Percentiles rank a stretch among this genome's conserved stretches.
phyloP scores from a whole-genome alignment of 1,139 yeast species.

The Yamadazyma kanchanaburiensis region DNA sequence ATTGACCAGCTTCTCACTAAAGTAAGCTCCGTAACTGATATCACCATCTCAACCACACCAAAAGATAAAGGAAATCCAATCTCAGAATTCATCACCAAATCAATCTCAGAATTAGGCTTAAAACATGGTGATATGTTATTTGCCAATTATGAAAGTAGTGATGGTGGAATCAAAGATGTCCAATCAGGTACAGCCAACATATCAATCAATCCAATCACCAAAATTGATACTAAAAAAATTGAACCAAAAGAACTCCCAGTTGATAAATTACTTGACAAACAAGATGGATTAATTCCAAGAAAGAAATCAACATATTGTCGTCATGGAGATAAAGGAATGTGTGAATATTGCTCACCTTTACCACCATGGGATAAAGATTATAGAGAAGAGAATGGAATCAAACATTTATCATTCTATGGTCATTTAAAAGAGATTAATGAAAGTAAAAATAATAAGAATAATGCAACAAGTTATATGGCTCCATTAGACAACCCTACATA shows the following conservation, averaged over 20 bases:
- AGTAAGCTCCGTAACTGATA: slow-evolving; percentile 30
- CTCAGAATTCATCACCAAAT: slow-evolving; percentile 37
- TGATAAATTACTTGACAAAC: slow-evolving; percentile 65
- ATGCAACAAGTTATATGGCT: slow-evolving; percentile 65
- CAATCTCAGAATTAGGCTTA: slow-evolving; percentile 53
- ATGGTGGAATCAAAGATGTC: slow-evolving; percentile 7
- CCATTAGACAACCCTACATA: slow-evolving; percentile 76
- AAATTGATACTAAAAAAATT: slow-evolving; percentile 5
- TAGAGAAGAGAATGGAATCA: slow-evolving; percentile 71
- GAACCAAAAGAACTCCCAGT: slow-evolving; percentile 44
- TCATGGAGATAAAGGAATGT: slow-evolving; percentile 94
- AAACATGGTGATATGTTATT: slow-evolving; percentile 84
- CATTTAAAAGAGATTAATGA: slow-evolving; percentile 72
- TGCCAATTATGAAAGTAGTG: slow-evolving; percentile 42
- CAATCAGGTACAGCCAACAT: slow-evolving; percentile 12
- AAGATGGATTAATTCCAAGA: slow-evolving; percentile 73
- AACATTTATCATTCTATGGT: slow-evolving; percentile 87
- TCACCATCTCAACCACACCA: slow-evolving; percentile 46
- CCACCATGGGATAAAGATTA: slow-evolving; percentile 92
- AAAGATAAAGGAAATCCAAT: slow-evolving; percentile 46
- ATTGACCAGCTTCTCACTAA: slow-evolving; percentile 41
- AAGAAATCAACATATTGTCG: slow-evolving; percentile 64
- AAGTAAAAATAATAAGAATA: slow-evolving; percentile 59
- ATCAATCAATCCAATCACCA: slow-evolving; percentile 4
- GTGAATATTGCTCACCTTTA: slow-evolving; percentile 93